Evolutionary conservation across 2,329 filamentous ascomycete species (phyloP).

Genomic region (Fusarium domesticum): DNA sequence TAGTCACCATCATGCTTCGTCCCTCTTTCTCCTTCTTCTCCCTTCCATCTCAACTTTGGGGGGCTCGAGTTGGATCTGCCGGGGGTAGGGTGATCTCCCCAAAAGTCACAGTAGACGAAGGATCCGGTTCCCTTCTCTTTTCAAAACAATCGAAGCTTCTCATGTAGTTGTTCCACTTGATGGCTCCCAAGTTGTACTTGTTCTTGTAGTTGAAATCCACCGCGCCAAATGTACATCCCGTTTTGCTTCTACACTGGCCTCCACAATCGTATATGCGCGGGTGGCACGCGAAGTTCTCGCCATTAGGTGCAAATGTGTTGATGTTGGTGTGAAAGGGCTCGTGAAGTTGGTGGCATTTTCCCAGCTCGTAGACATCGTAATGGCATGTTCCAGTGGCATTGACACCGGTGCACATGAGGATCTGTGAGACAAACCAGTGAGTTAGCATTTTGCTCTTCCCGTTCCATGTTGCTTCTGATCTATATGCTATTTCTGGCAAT

Average conservation of each 20-base stretch:
- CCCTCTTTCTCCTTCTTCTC: neutral
- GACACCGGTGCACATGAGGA: slow-evolving; percentile 50
- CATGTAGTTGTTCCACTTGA: slow-evolving; percentile 44
- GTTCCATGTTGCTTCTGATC: too few species aligned
- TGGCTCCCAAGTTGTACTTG: slow-evolving; percentile 47
- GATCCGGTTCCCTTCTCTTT: slow-evolving; percentile 10
- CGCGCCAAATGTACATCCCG: slow-evolving; percentile 51
- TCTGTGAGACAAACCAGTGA: slow-evolving; percentile 29
- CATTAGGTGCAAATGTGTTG: slow-evolving; percentile 51
- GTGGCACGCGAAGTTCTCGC: slow-evolving; percentile 47
- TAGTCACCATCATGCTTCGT: neutral
- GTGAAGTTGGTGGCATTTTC: slow-evolving; percentile 46
- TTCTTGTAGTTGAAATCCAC: slow-evolving; percentile 44
- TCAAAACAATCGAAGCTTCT: slow-evolving; percentile 35
- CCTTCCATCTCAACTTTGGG: neutral
- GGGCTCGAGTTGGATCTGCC: neutral
- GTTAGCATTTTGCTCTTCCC: slow-evolving; percentile 7
- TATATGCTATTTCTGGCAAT: too few species aligned
- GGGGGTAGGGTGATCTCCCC: neutral
- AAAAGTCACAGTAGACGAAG: neutral
- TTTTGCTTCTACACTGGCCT: slow-evolving; percentile 47
- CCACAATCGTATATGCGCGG: slow-evolving; percentile 42
- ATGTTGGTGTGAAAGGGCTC: slow-evolving; percentile 41
- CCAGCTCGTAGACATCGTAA: slow-evolving; percentile 42
- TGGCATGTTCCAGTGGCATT: slow-evolving; percentile 48